phyloP scores from a whole-genome alignment of 352 stramenopile genomes.

The Phytopythium sindhum region DNA sequence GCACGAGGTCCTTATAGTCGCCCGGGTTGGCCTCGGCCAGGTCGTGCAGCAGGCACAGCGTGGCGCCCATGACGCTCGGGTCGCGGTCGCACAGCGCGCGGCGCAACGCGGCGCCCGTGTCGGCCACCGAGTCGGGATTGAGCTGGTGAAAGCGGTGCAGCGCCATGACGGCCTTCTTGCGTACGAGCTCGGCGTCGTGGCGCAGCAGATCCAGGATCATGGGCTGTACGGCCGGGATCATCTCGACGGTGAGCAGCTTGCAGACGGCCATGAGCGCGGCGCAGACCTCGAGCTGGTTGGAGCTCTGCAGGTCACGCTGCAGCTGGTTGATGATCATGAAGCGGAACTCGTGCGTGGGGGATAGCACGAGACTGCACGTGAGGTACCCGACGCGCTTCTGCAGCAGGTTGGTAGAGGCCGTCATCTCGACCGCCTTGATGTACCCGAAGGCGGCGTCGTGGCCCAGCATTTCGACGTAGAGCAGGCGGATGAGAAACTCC shows the following conservation, averaged over 20 bases:
- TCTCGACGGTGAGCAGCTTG: conserved; percentile 97
- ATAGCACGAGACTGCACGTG: conserved; percentile 93
- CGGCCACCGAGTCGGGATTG: conserved; percentile 89
- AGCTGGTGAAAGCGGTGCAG: conserved; percentile 99
- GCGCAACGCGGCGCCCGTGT: conserved; percentile 91
- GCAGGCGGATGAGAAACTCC: conserved; percentile 98
- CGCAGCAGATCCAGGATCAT: conserved; percentile 95
- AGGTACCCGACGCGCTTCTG: conserved; percentile 99
- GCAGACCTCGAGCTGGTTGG: conserved; percentile 93
- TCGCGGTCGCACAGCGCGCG: conserved; percentile 98
- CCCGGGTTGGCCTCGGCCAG: conserved; percentile 87
- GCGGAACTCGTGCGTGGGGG: conserved; percentile 98
- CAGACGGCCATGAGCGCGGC: conserved; percentile 95
- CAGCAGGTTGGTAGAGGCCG: conserved; percentile 95
- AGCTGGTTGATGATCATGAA: conserved; percentile 99
- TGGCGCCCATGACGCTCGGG: conserved; percentile 97
- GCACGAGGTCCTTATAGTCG: conserved; percentile 98
- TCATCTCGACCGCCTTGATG: conserved; percentile 98
- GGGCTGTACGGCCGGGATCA: conserved; percentile 95
- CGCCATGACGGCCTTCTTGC: conserved; percentile 99
- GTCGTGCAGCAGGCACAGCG: conserved; percentile 93
- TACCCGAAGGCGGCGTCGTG: conserved; percentile 99
- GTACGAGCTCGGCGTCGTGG: conserved; percentile 96
- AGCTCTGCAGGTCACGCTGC: conserved; percentile 91
- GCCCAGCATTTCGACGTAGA: conserved; percentile 99